These are phyloP conservation scores for Xylariaceae sp. DNA, from an alignment of 2,329 filamentous ascomycete species.

Conservation along the genomic window DNA sequence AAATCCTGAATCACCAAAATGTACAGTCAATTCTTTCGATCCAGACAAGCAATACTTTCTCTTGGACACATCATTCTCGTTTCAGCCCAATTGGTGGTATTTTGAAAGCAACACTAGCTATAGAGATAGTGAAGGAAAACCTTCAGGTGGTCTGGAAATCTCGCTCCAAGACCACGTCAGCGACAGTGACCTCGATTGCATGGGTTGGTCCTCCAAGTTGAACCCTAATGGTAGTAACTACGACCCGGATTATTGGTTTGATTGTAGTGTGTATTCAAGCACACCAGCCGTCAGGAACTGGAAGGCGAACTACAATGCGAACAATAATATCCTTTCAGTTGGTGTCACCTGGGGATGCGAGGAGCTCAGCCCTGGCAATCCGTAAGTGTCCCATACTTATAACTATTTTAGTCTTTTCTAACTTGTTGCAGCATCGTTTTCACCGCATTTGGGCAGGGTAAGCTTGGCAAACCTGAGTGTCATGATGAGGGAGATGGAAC, in stretches of 20 bases:
- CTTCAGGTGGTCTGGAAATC: conserved; percentile 1
- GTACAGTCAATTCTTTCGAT: conserved; percentile 6
- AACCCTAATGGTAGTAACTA: conserved; percentile 3
- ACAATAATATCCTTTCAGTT: not conserved
- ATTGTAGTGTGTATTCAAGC: not conserved
- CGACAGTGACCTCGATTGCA: not conserved
- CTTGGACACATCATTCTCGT: not conserved
- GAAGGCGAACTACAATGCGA: conserved; percentile 4
- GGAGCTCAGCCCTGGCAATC: not conserved
- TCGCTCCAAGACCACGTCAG: conserved; percentile 1
- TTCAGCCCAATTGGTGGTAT: conserved; percentile 10
- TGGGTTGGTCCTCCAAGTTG: not conserved
- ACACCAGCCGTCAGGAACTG: not conserved
- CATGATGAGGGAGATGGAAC: conserved; percentile 5
- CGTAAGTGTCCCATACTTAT: not conserved
- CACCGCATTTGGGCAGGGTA: not conserved
- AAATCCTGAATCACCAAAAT: conserved; percentile 9
- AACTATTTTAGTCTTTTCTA: not conserved
- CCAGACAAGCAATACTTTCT: conserved; percentile 5
- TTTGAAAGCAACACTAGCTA: too few relatives aligned
- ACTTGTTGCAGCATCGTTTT: conserved; percentile 1
- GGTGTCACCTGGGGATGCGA: conserved; percentile 6
- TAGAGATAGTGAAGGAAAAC: conserved; percentile 8
- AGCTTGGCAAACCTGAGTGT: conserved; percentile 8
- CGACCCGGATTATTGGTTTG: conserved; percentile 7